These are phyloP conservation scores for Aspergillus steynii DNA, from an alignment of 495 filamentous ascomycete species.

Conservation along the genomic window DNA sequence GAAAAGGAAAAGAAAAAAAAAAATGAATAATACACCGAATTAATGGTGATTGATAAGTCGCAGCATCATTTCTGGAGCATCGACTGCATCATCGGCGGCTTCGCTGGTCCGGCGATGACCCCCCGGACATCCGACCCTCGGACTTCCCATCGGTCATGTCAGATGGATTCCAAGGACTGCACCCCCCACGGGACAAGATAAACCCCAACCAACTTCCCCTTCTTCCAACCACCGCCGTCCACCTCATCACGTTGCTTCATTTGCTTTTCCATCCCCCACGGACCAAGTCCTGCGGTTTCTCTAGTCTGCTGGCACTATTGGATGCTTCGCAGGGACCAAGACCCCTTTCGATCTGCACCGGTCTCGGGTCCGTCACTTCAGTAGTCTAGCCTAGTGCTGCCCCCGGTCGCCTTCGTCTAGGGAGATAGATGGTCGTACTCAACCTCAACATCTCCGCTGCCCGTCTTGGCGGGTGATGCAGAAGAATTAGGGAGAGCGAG, in stretches of 20 bases:
- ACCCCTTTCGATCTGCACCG: constrained; percentile 9
- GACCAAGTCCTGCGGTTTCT: constrained; percentile 18
- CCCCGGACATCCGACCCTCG: background rate
- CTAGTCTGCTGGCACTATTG: constrained; percentile 22
- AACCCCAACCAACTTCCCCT: background rate
- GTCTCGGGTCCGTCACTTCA: background rate
- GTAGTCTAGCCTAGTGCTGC: background rate
- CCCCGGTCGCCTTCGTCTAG: no score
- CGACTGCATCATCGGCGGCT: background rate
- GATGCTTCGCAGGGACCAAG: constrained; percentile 1
- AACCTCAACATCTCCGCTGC: no score
- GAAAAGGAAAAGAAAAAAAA: background rate
- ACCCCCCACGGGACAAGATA: no score
- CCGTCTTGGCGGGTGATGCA: background rate
- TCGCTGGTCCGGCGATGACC: no score
- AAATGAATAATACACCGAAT: background rate
- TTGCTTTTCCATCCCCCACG: constrained; percentile 1
- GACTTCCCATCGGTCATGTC: no score
- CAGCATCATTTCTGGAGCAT: background rate
- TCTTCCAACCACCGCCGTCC: constrained; percentile 16
- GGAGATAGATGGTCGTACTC: no score
- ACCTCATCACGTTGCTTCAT: constrained; percentile 24
- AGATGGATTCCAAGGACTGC: no score
- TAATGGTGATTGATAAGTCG: background rate
- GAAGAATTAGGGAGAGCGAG: background rate